A percentile compares a stretch with the other conserved stretches of the same genome.
These are phyloP conservation scores for Hanseniaspora meyeri DNA, from an alignment of 805 yeast genomes.

Conservation along the genomic window DNA sequence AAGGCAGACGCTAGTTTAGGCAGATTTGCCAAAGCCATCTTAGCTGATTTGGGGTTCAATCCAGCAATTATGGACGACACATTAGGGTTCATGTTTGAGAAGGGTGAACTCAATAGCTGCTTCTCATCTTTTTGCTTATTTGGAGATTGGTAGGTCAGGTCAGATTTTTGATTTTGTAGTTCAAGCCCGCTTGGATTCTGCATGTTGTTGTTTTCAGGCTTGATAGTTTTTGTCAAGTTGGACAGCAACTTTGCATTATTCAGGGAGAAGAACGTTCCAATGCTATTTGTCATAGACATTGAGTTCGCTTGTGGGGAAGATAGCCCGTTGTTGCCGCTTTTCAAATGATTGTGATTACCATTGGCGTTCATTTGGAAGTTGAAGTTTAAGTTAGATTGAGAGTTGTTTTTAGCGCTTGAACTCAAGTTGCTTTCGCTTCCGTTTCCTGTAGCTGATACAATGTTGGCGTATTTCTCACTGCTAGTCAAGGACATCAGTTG, in stretches of 20 bases:
- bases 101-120: background rate
- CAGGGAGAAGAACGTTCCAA: conserved; percentile 21
- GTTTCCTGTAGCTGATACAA: conserved; percentile 15
- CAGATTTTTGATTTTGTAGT: background rate
- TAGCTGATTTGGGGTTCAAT: background rate
- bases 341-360: background rate
- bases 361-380: background rate
- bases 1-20: conserved; percentile 12
- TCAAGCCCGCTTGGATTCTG: background rate
- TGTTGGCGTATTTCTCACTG: conserved; percentile 22
- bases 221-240: background rate
- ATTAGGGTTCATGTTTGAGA: background rate
- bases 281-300: conserved; percentile 23
- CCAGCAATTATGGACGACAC: background rate
- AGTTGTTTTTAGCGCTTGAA: conserved; percentile 1
- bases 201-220: background rate
- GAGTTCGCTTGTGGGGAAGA: conserved; percentile 18
- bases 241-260: conserved; percentile 13
- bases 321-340: background rate
- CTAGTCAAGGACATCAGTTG: conserved; percentile 25
- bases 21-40: background rate
- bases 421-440: conserved; percentile 7
- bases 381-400: background rate
- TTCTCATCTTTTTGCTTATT: background rate
- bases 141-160: background rate